phyloP scores from a whole-genome alignment of 305 asterid species.

The Fraxinus platypoda region DNA sequence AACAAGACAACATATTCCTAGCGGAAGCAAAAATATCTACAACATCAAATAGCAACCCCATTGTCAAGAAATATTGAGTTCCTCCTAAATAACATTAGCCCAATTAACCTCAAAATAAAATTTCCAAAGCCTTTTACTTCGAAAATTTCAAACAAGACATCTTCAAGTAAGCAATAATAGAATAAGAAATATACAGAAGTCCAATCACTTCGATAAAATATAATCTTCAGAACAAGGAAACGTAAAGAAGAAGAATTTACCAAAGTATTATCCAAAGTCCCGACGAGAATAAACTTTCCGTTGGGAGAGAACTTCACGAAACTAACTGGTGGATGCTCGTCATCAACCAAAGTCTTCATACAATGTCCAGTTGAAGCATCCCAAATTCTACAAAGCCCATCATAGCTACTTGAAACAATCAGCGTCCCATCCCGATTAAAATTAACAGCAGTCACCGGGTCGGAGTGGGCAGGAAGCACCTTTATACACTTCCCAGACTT shows the following conservation, averaged over 20 bases:
- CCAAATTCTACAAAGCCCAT: slow-evolving; percentile 98
- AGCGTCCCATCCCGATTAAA: slow-evolving; percentile 78
- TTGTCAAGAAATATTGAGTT: neutral
- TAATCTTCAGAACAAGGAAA: neutral
- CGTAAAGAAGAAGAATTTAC: slow-evolving; percentile 43
- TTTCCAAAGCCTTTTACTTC: neutral
- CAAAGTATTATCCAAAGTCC: slow-evolving; percentile 83
- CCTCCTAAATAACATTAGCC: neutral
- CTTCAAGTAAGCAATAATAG: neutral
- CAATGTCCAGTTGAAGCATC: slow-evolving; percentile 93
- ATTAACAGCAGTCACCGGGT: slow-evolving; percentile 84
- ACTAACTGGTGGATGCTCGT: slow-evolving; percentile 95
- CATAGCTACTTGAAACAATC: slow-evolving; percentile 86
- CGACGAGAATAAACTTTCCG: slow-evolving; percentile 84
- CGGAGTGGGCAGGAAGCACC: slow-evolving; percentile 95
- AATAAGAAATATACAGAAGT: neutral
- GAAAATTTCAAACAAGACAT: neutral
- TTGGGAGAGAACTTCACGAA: slow-evolving; percentile 92
- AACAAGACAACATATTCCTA: neutral
- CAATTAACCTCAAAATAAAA: neutral
- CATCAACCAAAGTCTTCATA: slow-evolving; percentile 87
- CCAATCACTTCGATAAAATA: neutral
- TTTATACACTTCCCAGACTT: slow-evolving; percentile 87
- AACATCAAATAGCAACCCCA: neutral
- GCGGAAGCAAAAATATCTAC: neutral